Conservation (phyloP, 148 eudicot species). For the Fallopia convolvulus region DNA sequence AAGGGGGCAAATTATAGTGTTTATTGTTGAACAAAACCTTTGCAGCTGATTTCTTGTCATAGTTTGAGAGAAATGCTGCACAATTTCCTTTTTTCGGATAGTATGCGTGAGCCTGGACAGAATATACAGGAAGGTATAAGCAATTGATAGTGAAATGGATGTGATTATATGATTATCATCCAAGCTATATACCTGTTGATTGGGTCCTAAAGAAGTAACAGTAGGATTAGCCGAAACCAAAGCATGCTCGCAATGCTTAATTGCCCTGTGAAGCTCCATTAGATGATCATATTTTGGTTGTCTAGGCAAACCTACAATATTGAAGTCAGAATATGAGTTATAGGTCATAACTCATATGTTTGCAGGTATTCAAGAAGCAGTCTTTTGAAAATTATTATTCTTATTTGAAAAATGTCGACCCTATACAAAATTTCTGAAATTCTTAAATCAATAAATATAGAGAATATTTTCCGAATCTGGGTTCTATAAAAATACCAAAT, state of each 20-base stretch:
- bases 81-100: constrained; percentile 60
- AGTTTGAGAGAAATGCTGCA: constrained; percentile 83
- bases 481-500: too few relatives aligned
- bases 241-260: constrained; percentile 46
- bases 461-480: too few relatives aligned
- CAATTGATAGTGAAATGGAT: background rate
- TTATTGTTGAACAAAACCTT: constrained; percentile 65
- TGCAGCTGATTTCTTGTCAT: constrained; percentile 46
- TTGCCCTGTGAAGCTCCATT: constrained; percentile 38
- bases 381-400: too few relatives aligned
- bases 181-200: constrained; percentile 34
- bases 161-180: background rate
- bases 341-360: background rate
- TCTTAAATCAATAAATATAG: too few relatives aligned
- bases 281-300: constrained; percentile 58
- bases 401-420: too few relatives aligned
- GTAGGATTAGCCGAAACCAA: constrained; percentile 40
- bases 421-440: too few relatives aligned
- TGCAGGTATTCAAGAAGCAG: too few relatives aligned
- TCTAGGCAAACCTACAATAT: constrained; percentile 33
- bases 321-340: background rate
- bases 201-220: constrained; percentile 39
- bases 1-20: constrained; percentile 87
- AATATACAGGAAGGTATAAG: background rate
- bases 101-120: constrained; percentile 64